Base-by-base conservation (phyloP, 1,284 basidiomycete species). In the Dichomitus squalens region DNA sequence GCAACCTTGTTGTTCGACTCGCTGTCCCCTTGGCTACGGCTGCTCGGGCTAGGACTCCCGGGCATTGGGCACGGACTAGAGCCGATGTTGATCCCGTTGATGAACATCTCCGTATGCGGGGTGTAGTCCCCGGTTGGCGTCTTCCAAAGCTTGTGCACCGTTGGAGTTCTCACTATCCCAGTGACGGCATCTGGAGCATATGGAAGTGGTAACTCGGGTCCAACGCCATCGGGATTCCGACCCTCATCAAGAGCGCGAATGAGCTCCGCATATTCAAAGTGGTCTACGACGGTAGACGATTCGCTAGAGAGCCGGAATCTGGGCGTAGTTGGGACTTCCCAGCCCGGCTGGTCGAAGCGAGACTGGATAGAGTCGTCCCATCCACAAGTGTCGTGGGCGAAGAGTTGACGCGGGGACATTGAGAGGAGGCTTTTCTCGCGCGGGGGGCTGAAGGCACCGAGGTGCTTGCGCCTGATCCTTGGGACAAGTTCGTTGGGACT, bases 401-500 rank as follows among this genome's bases (percentile, higher is more conserved):
- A 69, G 11, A 73, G 60, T 23, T 65, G 57, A 14, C 69, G 66
- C 40, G 70, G 70, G 2, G 72, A 70, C 5, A 71, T 60, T 20
- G 65, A 68, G 9, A 59, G 55, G 20, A 40, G 52, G 53, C 0
- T 59, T 50, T 7, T 65, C 64, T 23, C 59, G 33, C 35, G 62
- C 40, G 46, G 64, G 8, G 73, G 73, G 16, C 68, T 73, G 62
- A 73, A 73, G 34, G 71, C 57, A 52, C 70, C 73, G 2, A 65
- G 63, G 55, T 69, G 72, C 52, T 65, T 60, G 7, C 66, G 64
- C 35, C 68, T 71, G 40, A 64, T 67, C 2, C 64, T 66, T 14
- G 73, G 70, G 7, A 68, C 64, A 23, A 72, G 63, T n/a, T 70
- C 64, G 35, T 73, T 64, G 7, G 73, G 72, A 46, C 73, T 74